Evolutionary conservation across 306 rosid genomes (phyloP).

Genomic region (Crotalaria pallida): DNA sequence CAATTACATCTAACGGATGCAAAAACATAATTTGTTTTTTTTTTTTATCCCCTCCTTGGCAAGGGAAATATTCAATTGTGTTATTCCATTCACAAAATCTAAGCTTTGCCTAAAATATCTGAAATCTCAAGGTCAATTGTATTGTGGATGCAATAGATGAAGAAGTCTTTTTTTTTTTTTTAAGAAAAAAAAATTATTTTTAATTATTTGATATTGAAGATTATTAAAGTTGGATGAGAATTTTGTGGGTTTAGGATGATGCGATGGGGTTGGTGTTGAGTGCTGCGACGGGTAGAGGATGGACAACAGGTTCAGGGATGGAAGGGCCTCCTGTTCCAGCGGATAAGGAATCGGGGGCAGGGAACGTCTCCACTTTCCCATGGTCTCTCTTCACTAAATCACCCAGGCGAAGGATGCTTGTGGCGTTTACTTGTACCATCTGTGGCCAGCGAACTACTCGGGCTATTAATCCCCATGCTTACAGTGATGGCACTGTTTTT

Average conservation of each 20-base stretch:
- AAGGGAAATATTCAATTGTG: not conserved
- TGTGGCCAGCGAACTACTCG: constrained; percentile 93
- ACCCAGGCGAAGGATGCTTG: constrained; percentile 88
- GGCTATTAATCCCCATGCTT: constrained; percentile 95
- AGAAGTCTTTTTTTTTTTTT: not conserved
- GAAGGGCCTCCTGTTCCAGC: constrained; percentile 92
- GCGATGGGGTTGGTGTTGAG: constrained; percentile 96
- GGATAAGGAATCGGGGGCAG: constrained; percentile 40
- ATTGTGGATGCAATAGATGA: not conserved
- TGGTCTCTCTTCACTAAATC: constrained; percentile 98
- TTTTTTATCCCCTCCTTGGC: not conserved
- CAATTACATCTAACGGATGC: not conserved
- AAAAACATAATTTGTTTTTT: not conserved
- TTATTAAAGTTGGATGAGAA: not conserved
- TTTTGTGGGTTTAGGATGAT: constrained; percentile 49
- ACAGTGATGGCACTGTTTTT: constrained; percentile 96
- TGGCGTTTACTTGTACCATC: constrained; percentile 92
- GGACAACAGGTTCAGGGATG: constrained; percentile 99
- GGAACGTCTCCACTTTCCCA: constrained; percentile 82
- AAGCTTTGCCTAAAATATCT: not conserved
- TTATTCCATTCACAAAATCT: not conserved
- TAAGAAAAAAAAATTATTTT: too few species aligned
- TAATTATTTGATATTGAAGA: not conserved
- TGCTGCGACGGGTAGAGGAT: constrained; percentile 88
- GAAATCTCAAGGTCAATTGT: not conserved